Evolutionary conservation across 305 asterid genomes (phyloP).

Genomic region (Fraxinus angustifolia): DNA sequence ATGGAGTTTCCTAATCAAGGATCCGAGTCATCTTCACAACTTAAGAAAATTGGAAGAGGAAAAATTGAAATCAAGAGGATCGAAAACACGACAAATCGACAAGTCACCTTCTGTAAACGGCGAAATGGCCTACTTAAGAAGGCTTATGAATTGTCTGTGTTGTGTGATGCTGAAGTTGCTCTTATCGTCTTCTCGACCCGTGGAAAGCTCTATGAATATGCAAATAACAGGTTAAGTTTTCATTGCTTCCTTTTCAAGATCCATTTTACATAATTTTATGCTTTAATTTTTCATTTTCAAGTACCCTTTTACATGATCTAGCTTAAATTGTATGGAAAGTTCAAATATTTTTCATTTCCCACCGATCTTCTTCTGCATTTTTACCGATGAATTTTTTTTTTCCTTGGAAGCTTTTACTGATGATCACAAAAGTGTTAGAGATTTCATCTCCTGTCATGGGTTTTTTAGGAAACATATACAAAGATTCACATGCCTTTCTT

Average conservation of each 20-base stretch:
- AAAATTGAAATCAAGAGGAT: slow-evolving; percentile 88
- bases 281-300: background rate
- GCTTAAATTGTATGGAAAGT: background rate
- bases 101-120: slow-evolving; percentile 84
- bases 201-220: slow-evolving; percentile 79
- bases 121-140: slow-evolving; percentile 76
- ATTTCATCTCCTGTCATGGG: slow-evolving; percentile 9
- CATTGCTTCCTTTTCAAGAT: background rate
- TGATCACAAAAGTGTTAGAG: background rate
- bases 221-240: slow-evolving; percentile 62
- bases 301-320: background rate
- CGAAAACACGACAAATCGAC: slow-evolving; percentile 78
- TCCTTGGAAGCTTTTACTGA: background rate
- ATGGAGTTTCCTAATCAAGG: slow-evolving; percentile 69
- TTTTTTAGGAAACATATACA: slow-evolving; percentile 7
- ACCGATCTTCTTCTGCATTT: background rate
- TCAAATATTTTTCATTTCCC: background rate
- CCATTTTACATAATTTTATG: background rate
- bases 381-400: too few species aligned
- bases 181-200: slow-evolving; percentile 77
- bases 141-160: slow-evolving; percentile 77
- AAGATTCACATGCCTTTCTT: slow-evolving; percentile 38
- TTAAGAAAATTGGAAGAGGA: slow-evolving; percentile 65
- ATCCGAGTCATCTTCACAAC: slow-evolving; percentile 45
- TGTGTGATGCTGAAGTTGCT: slow-evolving; percentile 87